These are phyloP conservation scores for Neurospora sublineolata DNA, from an alignment of 495 filamentous ascomycete species.

Conservation along the genomic window DNA sequence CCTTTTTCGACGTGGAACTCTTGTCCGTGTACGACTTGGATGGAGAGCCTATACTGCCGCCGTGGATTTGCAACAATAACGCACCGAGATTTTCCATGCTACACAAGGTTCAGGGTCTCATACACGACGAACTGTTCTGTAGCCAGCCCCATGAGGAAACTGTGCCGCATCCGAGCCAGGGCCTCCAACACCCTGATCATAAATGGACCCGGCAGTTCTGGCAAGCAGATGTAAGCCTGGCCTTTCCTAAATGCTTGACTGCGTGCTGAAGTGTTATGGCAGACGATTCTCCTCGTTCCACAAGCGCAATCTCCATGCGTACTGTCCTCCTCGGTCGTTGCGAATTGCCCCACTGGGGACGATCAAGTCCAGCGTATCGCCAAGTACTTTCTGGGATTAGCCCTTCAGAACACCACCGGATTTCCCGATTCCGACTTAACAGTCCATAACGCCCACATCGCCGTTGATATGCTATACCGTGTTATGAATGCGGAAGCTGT, in stretches of 20 bases:
- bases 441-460: not conserved
- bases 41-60: not conserved
- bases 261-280: not conserved
- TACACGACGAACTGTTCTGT: not conserved
- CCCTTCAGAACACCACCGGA: not conserved
- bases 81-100: not conserved
- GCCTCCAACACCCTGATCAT: no score
- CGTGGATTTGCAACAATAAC: not conserved
- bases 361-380: not conserved
- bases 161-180: not conserved
- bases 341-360: not conserved
- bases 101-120: not conserved
- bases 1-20: not conserved
- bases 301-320: not conserved
- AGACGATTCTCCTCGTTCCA: not conserved
- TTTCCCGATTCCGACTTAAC: not conserved
- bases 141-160: not conserved
- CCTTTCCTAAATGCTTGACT: not conserved
- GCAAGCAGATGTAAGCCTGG: not conserved
- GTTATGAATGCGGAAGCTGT: not conserved
- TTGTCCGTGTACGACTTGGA: not conserved
- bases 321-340: not conserved
- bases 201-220: not conserved
- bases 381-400: not conserved
- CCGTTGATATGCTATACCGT: not conserved